These are phyloP conservation scores for Byssoonygena ceratinophila DNA, from an alignment of 2,329 filamentous ascomycete genomes.

Conservation along the genomic window DNA sequence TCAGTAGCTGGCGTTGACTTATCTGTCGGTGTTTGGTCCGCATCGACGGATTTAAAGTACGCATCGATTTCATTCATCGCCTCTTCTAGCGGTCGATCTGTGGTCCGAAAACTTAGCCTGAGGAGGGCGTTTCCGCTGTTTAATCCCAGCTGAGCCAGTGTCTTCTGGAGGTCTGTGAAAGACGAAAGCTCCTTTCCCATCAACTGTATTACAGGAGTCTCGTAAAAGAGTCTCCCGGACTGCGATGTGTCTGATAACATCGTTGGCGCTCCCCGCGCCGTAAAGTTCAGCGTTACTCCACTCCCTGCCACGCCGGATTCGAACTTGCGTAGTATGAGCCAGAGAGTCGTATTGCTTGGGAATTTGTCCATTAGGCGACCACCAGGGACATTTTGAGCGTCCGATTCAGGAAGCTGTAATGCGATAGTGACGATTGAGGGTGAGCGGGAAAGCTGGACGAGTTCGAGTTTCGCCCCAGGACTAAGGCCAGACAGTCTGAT, in stretches of 20 bases:
- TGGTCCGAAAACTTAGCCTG: constrained; percentile 63
- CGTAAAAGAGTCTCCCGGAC: constrained; percentile 73
- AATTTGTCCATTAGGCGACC: constrained; percentile 73
- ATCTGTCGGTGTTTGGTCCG: constrained; percentile 19
- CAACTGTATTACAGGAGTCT: constrained; percentile 73
- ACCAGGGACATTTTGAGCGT: constrained; percentile 52
- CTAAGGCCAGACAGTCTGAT: constrained; percentile 73
- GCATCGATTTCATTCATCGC: constrained; percentile 71
- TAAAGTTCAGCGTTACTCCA: constrained; percentile 62
- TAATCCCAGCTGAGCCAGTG: constrained; percentile 73
- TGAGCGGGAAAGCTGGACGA: constrained; percentile 76
- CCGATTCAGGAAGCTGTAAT: constrained; percentile 68
- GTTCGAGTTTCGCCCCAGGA: constrained; percentile 81
- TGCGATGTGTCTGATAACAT: constrained; percentile 43
- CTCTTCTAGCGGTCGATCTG: constrained; percentile 67
- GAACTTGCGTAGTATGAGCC: constrained; percentile 81
- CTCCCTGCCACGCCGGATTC: constrained; percentile 61
- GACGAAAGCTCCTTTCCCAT: constrained; percentile 68
- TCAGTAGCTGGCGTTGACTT: constrained; percentile 11
- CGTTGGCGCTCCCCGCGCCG: constrained; percentile 64
- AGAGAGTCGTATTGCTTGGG: constrained; percentile 75
- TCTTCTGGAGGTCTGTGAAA: constrained; percentile 79
- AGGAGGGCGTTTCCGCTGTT: constrained; percentile 74
- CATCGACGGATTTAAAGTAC: constrained; percentile 52
- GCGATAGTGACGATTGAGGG: constrained; percentile 78